Conservation (phyloP, 2,329 filamentous ascomycete species). For the Gnomoniopsis smithogilvyi region DNA sequence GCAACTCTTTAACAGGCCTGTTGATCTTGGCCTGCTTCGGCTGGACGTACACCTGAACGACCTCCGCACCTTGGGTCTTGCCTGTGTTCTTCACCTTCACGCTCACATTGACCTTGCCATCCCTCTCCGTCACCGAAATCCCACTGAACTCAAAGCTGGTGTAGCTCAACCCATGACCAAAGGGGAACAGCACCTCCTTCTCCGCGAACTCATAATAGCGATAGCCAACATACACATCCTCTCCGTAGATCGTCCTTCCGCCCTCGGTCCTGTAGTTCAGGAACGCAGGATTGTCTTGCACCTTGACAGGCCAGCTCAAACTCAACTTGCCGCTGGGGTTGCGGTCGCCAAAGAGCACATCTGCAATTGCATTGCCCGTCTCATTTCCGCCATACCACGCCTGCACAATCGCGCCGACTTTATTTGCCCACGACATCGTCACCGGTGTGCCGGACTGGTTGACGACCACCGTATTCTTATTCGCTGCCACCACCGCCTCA, state of each 20-base stretch:
- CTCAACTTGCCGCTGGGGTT: constrained; percentile 70
- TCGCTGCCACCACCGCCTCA: constrained; percentile 62
- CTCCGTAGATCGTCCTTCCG: constrained; percentile 64
- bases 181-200: constrained; percentile 25
- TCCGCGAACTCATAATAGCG: constrained; percentile 62
- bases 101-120: constrained; percentile 45
- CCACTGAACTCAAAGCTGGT: constrained; percentile 39
- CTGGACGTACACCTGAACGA: constrained; percentile 56
- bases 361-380: constrained; percentile 75
- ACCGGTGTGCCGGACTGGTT: constrained; percentile 76
- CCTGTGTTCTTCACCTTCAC: constrained; percentile 62
- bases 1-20: constrained; percentile 59
- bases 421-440: constrained; percentile 64
- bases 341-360: constrained; percentile 70
- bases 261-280: constrained; percentile 64
- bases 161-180: constrained; percentile 27
- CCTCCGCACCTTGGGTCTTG: constrained; percentile 46
- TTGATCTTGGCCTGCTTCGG: constrained; percentile 52
- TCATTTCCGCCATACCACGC: constrained; percentile 90
- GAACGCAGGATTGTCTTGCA: constrained; percentile 67
- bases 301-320: constrained; percentile 58
- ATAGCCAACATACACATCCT: constrained; percentile 72
- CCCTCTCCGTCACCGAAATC: constrained; percentile 42
- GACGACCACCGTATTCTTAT: constrained; percentile 64
- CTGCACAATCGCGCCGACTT: constrained; percentile 61